phyloP scores from a whole-genome alignment of 169 alveolate species.

The Plasmodium knowlesi region DNA sequence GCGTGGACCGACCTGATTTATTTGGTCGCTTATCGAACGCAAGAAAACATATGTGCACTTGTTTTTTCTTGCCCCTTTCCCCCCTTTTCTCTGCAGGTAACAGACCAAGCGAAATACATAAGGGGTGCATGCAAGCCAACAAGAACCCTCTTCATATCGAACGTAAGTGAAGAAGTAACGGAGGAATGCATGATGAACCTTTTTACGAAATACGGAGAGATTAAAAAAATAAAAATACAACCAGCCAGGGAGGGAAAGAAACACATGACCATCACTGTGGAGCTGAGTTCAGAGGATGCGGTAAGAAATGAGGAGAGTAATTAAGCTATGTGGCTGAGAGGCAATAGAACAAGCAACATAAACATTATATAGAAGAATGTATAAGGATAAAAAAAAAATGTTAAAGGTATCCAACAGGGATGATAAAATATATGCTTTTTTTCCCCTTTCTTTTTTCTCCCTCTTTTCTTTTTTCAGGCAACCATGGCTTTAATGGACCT shows the following conservation, averaged over 20 bases:
- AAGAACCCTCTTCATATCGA: conserved; percentile 79
- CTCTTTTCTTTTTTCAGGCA: conserved; percentile 71
- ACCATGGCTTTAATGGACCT: conserved; percentile 80
- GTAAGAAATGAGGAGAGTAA: conserved; percentile 1
- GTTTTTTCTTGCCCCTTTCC: neutral
- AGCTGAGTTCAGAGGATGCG: conserved; percentile 48
- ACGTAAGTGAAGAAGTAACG: conserved; percentile 74
- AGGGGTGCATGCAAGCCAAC: conserved; percentile 84
- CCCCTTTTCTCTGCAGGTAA: conserved; percentile 18
- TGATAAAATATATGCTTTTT: neutral
- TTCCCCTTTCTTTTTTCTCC: neutral
- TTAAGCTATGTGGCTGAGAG: neutral
- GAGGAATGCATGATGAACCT: conserved; percentile 75
- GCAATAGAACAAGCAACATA: neutral
- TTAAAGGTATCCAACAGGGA: neutral
- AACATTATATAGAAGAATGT: neutral
- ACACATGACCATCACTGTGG: conserved; percentile 31
- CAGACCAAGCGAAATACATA: conserved; percentile 78
- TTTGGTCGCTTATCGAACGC: too few species aligned
- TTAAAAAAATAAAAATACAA: conserved; percentile 46
- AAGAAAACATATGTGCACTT: neutral
- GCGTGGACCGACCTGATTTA: neutral
- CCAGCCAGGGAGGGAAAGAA: conserved; percentile 66
- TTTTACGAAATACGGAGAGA: conserved; percentile 74
- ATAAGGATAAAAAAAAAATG: neutral